Percentiles rank a stretch among this genome's conserved stretches.
Evolutionary conservation across 1,284 basidiomycete genomes (phyloP).

Genomic region (Gymnopus androsaceus): DNA sequence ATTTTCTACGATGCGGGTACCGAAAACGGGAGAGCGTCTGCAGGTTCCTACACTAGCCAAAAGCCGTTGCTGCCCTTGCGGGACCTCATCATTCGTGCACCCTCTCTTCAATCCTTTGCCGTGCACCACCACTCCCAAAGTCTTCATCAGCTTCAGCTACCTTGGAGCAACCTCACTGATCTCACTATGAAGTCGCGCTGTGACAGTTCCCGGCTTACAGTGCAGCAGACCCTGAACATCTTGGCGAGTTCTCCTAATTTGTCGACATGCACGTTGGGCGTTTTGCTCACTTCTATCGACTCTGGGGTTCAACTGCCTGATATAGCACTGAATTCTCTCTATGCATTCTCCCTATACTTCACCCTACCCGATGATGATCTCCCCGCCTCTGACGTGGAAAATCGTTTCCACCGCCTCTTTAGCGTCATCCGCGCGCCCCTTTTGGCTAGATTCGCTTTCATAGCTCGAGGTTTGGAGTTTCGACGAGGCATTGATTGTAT

Average conservation of each 20-base stretch:
- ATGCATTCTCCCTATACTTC: constrained; percentile 3
- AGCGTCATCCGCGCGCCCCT: constrained; percentile 3
- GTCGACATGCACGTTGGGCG: constrained; percentile 6
- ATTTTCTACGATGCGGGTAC: constrained; percentile 1
- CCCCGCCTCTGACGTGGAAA: background rate
- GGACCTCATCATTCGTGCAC: constrained; percentile 2
- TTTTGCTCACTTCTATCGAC: constrained; percentile 1
- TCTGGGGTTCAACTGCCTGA: constrained; percentile 2
- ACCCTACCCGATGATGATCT: background rate
- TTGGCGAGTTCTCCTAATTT: constrained; percentile 6
- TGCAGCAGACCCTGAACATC: constrained; percentile 2
- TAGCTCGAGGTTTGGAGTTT: constrained; percentile 3
- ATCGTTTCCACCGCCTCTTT: background rate
- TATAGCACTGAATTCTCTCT: background rate
- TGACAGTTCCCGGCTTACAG: background rate
- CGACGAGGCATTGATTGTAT: background rate
- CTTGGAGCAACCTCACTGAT: constrained; percentile 2
- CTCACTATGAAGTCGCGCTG: constrained; percentile 4
- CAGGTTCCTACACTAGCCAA: background rate
- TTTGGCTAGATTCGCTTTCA: background rate
- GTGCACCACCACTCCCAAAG: background rate
- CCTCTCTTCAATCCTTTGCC: constrained; percentile 9
- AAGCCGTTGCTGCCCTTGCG: background rate
- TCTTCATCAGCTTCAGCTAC: constrained; percentile 5
- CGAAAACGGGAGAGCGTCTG: background rate